These are phyloP conservation scores for Cyberlindnera amylophila DNA, from an alignment of 805 yeast genomes.

Conservation along the genomic window DNA sequence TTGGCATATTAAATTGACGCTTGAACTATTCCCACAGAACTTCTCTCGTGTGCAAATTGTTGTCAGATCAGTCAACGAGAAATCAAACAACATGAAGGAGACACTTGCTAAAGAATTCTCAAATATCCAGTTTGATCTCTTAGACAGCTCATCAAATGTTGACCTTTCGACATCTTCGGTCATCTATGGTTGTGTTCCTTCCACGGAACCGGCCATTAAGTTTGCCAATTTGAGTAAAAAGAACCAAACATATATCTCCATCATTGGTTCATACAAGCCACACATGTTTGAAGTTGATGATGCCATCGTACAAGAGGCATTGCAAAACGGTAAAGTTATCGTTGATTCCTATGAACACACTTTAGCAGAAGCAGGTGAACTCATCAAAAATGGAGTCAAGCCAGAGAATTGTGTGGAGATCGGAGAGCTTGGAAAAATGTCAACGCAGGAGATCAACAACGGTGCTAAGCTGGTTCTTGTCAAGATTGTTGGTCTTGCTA, in stretches of 20 bases:
- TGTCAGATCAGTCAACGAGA: conserved; percentile 43
- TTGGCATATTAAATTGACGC: conserved; percentile 54
- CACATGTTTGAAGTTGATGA: conserved; percentile 60
- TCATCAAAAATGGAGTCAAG: conserved; percentile 42
- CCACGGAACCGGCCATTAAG: conserved; percentile 45
- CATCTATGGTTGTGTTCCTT: conserved; percentile 59
- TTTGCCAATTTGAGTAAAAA: conserved; percentile 28
- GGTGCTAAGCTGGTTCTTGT: conserved; percentile 37
- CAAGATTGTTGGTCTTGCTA: conserved; percentile 59
- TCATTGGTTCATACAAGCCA: conserved; percentile 68
- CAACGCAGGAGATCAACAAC: conserved; percentile 7
- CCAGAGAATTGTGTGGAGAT: conserved; percentile 43
- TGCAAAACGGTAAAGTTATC: conserved; percentile 39
- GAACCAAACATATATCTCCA: conserved; percentile 42
- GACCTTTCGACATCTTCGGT: conserved; percentile 40
- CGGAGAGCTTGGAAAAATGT: conserved; percentile 33
- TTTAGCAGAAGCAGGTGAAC: conserved; percentile 60
- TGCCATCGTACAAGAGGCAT: conserved; percentile 35
- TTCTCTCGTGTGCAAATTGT: conserved; percentile 41
- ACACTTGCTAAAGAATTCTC: conserved; percentile 30
- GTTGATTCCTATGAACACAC: conserved; percentile 61
- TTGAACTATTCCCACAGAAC: conserved; percentile 35
- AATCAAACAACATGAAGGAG: conserved; percentile 22
- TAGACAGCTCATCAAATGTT: conserved; percentile 20
- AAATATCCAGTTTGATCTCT: conserved; percentile 24